Base-by-base conservation (phyloP, 2,329 filamentous ascomycete species). In the Xylariomycetidae sp. region DNA sequence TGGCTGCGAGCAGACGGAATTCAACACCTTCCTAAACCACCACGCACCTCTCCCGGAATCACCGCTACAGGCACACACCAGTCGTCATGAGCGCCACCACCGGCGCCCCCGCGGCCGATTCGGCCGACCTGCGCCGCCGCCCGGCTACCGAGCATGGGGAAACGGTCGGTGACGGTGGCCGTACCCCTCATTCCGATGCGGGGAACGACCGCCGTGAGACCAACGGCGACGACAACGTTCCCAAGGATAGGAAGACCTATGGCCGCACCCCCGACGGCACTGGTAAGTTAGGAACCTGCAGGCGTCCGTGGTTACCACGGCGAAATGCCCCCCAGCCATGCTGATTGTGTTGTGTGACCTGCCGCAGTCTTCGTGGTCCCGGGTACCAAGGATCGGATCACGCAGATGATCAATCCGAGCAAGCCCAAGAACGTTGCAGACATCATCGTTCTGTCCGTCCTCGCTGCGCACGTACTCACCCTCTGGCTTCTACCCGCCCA, bases 301-400 rank as follows among this genome's bases (percentile, higher is more conserved):
- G 16, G 15, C 2, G n/a, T n/a, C n/a, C n/a, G n/a, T n/a, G 10
- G 17, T 34, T 18, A 25, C 20, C 15, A 15, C 18, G 6, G 10
- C 26, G 15, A 14, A 28, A 14, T n/a, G n/a, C n/a, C n/a, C n/a
- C n/a, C n/a, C n/a, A n/a, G n/a, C n/a, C n/a, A n/a, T n/a, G n/a
- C n/a, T n/a, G n/a, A n/a, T n/a, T 15, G 25, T 29, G 16, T 29
- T n/a, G 23, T 22, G 7, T 19, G 13, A n/a, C n/a, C n/a, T n/a
- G n/a, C 32, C 46, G 29, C 53, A 96, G 92, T 95, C 52, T 98
- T 98, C 58, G 83, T 87, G 38, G 92, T 98, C 34, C 92, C 92
- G 29, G 82, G 87, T 42, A 98, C 92, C 36, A 88, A 95, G 70
- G 92, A 98, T 65, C 96, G 98, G 92, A 90, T 98, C 49, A 94